Evolutionary conservation across 805 yeast species (phyloP), one percentile per base, ranked within the genome.

Genomic region (Aciculoconidium aculeatum): DNA sequence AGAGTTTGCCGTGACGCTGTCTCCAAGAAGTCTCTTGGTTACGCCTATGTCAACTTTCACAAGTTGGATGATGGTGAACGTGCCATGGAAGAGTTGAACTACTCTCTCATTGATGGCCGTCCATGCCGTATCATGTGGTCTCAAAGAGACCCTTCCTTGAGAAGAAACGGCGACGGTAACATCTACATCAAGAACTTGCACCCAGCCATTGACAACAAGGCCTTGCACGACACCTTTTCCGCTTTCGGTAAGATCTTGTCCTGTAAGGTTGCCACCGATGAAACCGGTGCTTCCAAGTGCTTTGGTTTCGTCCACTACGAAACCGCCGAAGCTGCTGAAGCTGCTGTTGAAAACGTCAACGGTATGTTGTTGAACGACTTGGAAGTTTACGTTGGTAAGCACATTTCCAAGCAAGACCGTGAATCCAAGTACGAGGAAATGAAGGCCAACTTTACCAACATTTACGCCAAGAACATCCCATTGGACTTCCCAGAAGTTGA

Each of bases 101-200:
- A 92, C 73, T 67, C 87, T 36, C 77, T 77, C 53, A 79, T 92
- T 68, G 88, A 88, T 65, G 96, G 96, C 55, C 85, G 81, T 55
- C 87, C 96, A 53, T 87, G 96, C 70, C 86, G 98, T 67, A 90
- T 92, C 71, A 92, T 92, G 97, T 87, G 97, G 96, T 87, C 96
- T 47, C 97, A 92, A 73, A 86, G 97, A 70, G 97, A 92, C 62
- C 97, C 98, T 44, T 75, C 95, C 40, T 63, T 79, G 53, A 84
- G 98, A 75, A 85, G 80, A 74, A 80, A 80, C 56, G 96, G 96
- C 62, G 81, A 85, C 42, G 96, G 96, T 55, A 92, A 92, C 76
- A 80, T 92, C 46, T 92, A 82, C 77, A 90, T 92, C 72, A 92
- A 92, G 80, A 92, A 92, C 77, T 78, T 92, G 67, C 96, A 90